Conservation (phyloP, 495 filamentous ascomycete genomes). For the Neurospora sp. region DNA sequence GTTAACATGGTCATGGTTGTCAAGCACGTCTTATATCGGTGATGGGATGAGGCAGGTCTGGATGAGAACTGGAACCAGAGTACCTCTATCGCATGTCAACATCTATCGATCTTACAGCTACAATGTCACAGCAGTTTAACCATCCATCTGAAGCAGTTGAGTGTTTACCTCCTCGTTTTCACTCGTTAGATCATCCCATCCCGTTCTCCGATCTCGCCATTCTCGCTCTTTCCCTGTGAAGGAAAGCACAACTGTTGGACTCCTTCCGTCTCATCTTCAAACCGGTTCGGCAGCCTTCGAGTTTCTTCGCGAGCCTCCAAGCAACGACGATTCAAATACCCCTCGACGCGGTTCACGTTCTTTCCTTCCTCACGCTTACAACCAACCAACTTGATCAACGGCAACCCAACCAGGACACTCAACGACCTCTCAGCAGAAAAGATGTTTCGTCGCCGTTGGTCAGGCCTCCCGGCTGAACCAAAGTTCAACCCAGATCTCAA, state of each 20-base stretch:
- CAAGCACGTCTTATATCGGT: neutral
- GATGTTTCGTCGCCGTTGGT: constrained; percentile 61
- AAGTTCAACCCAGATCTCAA: constrained; percentile 51
- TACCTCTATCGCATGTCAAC: neutral
- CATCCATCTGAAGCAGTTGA: neutral
- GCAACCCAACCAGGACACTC: neutral
- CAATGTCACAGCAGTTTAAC: neutral
- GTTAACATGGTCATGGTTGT: neutral
- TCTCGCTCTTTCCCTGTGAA: neutral
- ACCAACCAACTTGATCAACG: neutral
- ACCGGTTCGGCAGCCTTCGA: neutral
- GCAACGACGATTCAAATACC: neutral
- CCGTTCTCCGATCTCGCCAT: neutral
- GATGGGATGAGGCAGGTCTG: neutral
- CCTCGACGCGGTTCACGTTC: neutral
- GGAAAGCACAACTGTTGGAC: neutral
- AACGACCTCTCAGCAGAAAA: constrained; percentile 1
- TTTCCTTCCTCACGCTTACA: neutral
- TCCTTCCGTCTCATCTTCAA: neutral
- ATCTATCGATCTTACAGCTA: neutral
- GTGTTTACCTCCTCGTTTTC: neutral
- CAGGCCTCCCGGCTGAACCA: constrained; percentile 61
- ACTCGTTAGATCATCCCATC: neutral
- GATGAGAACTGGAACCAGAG: neutral
- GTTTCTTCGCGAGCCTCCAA: neutral